These are phyloP conservation scores for Microsporum canis DNA, from an alignment of 2,329 filamentous ascomycete species.

Conservation along the genomic window DNA sequence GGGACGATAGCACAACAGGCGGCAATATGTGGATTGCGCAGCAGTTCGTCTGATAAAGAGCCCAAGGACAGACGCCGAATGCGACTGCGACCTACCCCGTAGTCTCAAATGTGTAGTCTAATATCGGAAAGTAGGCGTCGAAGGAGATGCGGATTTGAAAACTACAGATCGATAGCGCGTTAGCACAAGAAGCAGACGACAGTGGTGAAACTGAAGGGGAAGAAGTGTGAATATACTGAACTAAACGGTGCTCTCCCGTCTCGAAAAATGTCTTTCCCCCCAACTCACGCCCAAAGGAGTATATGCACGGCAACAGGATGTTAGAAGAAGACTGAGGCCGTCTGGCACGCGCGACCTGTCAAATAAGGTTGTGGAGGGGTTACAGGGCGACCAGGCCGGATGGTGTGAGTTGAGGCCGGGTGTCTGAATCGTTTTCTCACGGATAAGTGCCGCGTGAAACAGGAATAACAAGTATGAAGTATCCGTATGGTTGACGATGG, in stretches of 20 bases:
- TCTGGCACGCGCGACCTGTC: background rate
- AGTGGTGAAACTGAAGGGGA: background rate
- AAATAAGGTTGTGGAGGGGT: slow-evolving; percentile 3
- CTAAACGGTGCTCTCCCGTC: background rate
- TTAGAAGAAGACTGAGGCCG: background rate
- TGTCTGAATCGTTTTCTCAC: background rate
- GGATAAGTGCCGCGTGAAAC: slow-evolving; percentile 1
- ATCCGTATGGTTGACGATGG: background rate
- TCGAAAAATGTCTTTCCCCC: background rate
- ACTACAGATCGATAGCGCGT: background rate
- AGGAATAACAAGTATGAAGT: background rate
- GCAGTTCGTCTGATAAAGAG: background rate
- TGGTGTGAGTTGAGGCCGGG: background rate
- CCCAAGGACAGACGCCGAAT: background rate
- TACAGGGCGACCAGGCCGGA: background rate
- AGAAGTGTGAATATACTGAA: background rate
- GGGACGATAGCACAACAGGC: background rate
- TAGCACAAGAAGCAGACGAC: background rate
- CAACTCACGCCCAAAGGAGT: background rate
- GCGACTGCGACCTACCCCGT: background rate
- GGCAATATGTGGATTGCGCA: background rate
- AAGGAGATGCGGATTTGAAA: background rate
- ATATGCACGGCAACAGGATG: background rate
- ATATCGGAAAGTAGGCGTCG: background rate
- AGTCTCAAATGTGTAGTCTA: background rate